These are phyloP conservation scores for Otatea glauca DNA, from an alignment of 176 grass and related monocot genomes.

Conservation along the genomic window DNA sequence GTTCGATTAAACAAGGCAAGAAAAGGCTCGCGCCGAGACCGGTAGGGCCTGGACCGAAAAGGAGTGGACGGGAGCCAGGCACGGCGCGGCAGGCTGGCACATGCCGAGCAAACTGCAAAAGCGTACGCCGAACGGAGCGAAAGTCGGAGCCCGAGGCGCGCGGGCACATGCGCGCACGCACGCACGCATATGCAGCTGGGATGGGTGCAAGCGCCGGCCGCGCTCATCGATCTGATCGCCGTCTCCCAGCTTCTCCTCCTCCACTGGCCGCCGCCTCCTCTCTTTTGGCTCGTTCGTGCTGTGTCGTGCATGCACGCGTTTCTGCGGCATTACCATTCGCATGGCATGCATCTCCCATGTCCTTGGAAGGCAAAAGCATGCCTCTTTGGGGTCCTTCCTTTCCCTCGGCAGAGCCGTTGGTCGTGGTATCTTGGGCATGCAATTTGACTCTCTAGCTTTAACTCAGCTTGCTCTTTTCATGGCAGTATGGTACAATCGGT, in stretches of 20 bases:
- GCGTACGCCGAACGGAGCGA: not conserved
- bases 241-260: not conserved
- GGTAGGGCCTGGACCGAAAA: constrained; percentile 25
- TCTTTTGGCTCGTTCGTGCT: not conserved
- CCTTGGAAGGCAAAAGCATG: constrained; percentile 46
- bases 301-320: not conserved
- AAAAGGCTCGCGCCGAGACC: not conserved
- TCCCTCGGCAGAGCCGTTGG: not conserved
- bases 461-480: not conserved
- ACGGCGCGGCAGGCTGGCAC: not conserved
- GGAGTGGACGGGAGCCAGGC: constrained; percentile 42
- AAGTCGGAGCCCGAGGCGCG: constrained; percentile 28
- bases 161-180: constrained; percentile 26
- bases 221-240: constrained; percentile 14
- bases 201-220: not conserved
- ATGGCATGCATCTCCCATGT: constrained; percentile 38
- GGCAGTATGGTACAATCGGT: not conserved
- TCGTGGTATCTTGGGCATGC: not conserved
- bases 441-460: not conserved
- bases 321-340: not conserved
- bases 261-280: not conserved
- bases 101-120: constrained; percentile 33
- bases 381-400: not conserved
- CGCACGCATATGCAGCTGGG: not conserved
- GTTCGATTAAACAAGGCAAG: constrained; percentile 52